Conservation (phyloP, 1,139 yeast genomes). For the Pichiaceae sp. region DNA sequence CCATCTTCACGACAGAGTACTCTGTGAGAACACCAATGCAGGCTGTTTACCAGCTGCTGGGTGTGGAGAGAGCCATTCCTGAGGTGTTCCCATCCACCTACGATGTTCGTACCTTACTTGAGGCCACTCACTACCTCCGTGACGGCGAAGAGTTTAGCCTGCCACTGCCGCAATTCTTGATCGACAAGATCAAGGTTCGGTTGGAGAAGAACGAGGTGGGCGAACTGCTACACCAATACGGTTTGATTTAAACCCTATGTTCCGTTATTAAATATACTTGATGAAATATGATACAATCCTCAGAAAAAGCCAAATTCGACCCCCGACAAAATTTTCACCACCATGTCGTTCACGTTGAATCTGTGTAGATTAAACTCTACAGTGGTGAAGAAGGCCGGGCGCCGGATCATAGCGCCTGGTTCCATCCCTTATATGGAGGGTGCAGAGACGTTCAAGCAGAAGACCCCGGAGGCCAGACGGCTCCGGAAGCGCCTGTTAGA, state of each 20-base stretch:
- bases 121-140: neutral
- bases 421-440: conserved; percentile 43
- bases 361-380: neutral
- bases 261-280: too few species aligned
- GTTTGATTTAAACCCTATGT: too few species aligned
- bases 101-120: neutral
- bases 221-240: neutral
- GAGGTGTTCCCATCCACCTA: neutral
- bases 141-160: neutral
- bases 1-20: neutral
- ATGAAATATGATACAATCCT: neutral
- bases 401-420: conserved; percentile 29
- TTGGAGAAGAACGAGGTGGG: neutral
- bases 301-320: neutral
- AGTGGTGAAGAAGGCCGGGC: neutral
- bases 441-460: conserved; percentile 36
- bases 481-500: conserved; percentile 58
- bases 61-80: neutral
- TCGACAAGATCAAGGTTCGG: neutral
- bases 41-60: neutral
- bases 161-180: neutral
- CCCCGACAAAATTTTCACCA: neutral
- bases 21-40: neutral
- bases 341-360: neutral
- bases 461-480: conserved; percentile 50